Conservation (phyloP, 495 filamentous ascomycete species). For the Apodospora peruviana region DNA sequence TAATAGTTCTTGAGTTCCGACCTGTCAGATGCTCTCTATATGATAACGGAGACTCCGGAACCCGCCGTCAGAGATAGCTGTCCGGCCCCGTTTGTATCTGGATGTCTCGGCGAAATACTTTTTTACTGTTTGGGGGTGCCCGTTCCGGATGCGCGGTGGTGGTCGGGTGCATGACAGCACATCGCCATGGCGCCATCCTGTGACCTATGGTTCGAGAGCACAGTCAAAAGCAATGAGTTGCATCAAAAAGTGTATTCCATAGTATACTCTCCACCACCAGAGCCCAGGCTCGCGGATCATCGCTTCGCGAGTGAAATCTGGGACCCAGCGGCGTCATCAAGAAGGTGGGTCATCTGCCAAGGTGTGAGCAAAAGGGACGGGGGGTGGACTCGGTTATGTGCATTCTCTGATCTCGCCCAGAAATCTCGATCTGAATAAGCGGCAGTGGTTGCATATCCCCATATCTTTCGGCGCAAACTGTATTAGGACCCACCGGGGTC, state of each 20-base stretch:
- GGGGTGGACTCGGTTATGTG: not conserved
- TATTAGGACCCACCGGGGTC: not conserved
- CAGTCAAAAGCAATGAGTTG: not conserved
- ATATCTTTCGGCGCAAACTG: not conserved
- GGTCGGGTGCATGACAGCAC: not conserved
- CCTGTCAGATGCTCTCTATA: not conserved
- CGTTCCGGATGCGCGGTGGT: not conserved
- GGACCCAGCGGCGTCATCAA: too few relatives aligned
- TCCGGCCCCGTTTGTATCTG: not conserved
- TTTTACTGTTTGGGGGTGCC: not conserved
- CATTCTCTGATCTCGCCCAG: constrained; percentile 1
- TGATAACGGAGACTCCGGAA: not conserved
- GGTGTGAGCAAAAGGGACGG: not conserved
- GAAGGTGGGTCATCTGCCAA: too few relatives aligned
- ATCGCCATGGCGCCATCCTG: not conserved
- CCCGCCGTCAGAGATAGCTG: not conserved
- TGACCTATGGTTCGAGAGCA: not conserved
- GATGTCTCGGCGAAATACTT: not conserved
- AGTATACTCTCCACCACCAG: too few relatives aligned
- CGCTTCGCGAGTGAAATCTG: too few relatives aligned
- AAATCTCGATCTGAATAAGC: constrained; percentile 1
- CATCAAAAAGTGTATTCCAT: not conserved
- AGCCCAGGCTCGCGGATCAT: too few relatives aligned
- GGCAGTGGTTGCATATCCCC: not conserved
- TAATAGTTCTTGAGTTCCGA: not conserved